These are phyloP conservation scores for Tulasnella sp. DNA, from an alignment of 768 basidiomycete genomes.

Conservation along the genomic window DNA sequence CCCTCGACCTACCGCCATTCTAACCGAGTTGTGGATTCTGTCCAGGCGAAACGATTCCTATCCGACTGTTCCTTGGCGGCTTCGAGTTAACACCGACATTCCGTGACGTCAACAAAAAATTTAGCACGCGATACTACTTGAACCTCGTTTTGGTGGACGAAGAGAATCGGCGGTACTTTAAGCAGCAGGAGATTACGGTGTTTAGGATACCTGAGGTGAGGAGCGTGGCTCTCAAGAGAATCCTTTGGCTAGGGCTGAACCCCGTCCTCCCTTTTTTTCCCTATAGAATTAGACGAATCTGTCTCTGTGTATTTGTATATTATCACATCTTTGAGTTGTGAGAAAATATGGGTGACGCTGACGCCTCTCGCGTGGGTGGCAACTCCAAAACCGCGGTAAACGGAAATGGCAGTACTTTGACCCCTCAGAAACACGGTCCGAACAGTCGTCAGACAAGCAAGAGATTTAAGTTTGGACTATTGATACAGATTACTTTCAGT, in stretches of 20 bases:
- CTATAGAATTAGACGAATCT: neutral
- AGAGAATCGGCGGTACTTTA: conserved; percentile 96
- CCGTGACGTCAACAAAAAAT: conserved; percentile 99
- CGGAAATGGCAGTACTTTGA: neutral
- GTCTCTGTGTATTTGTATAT: neutral
- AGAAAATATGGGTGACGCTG: too few relatives aligned
- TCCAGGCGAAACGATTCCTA: conserved; percentile 82
- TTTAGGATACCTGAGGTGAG: conserved; percentile 61
- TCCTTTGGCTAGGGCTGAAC: neutral
- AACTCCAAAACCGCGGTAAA: too few relatives aligned
- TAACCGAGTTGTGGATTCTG: neutral
- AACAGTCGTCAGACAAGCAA: too few relatives aligned
- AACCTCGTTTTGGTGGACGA: conserved; percentile 97
- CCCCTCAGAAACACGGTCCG: too few relatives aligned
- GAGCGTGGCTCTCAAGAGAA: neutral
- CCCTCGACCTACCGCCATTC: neutral
- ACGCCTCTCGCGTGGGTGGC: too few relatives aligned
- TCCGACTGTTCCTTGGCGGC: conserved; percentile 93
- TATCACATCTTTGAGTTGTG: neutral
- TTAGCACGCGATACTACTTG: conserved; percentile 92
- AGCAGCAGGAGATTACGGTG: conserved; percentile 92
- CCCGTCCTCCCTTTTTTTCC: neutral
- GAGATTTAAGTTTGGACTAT: too few relatives aligned
- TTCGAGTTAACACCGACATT: conserved; percentile 98
- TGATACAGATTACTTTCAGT: too few relatives aligned